Evolutionary conservation across 352 stramenopile genomes (phyloP).

Genomic region (Phytopythium helicoides): DNA sequence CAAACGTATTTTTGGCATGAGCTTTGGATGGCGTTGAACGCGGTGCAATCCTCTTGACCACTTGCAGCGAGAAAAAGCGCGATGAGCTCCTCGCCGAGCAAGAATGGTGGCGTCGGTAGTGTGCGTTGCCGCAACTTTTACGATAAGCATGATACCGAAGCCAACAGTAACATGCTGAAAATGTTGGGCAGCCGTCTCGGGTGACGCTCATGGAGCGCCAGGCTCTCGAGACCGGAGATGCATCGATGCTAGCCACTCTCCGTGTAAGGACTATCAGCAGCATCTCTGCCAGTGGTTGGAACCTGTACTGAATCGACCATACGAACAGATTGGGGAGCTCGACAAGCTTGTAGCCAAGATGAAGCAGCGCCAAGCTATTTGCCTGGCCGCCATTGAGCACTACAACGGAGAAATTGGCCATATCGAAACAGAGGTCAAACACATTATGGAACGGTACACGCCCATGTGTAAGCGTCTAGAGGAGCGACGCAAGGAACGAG

Average conservation of each 20-base stretch:
- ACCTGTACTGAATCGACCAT: too few relatives aligned
- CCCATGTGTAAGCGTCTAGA: slow-evolving; percentile 61
- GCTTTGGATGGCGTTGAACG: too few relatives aligned
- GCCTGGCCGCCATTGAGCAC: slow-evolving; percentile 39
- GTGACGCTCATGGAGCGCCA: slow-evolving; percentile 74
- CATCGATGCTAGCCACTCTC: slow-evolving; percentile 71
- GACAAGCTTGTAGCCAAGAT: slow-evolving; percentile 72
- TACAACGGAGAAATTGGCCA: slow-evolving; percentile 59
- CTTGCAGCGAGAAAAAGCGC: neutral
- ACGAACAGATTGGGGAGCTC: slow-evolving; percentile 54
- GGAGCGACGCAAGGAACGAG: slow-evolving; percentile 43
- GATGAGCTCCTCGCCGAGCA: slow-evolving; percentile 4
- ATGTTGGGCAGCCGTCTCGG: slow-evolving; percentile 27
- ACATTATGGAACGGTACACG: slow-evolving; percentile 64
- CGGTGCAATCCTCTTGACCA: neutral
- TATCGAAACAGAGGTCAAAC: slow-evolving; percentile 57
- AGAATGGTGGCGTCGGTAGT: slow-evolving; percentile 4
- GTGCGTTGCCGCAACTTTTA: slow-evolving; percentile 1
- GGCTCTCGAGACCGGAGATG: slow-evolving; percentile 61
- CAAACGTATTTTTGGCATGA: too few relatives aligned
- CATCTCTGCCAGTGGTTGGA: too few relatives aligned
- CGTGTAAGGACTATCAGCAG: slow-evolving; percentile 27
- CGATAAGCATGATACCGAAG: neutral
- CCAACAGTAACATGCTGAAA: neutral
- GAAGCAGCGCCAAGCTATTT: slow-evolving; percentile 62